These are phyloP conservation scores for Cytospora piceae DNA, from an alignment of 2,329 filamentous ascomycete genomes.

Conservation along the genomic window DNA sequence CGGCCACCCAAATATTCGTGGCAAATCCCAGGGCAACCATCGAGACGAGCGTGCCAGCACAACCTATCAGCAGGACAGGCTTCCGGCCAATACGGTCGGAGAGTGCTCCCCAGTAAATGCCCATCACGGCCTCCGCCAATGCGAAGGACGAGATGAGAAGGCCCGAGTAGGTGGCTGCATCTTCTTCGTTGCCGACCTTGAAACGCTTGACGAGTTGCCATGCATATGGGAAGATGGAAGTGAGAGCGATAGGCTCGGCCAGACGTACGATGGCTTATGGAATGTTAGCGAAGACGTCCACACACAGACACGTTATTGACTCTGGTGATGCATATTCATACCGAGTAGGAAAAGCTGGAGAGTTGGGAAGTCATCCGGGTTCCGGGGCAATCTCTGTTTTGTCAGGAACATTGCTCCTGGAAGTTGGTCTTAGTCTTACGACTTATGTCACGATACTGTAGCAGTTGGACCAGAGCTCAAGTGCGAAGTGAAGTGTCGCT, in stretches of 20 bases:
- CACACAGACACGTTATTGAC: neutral
- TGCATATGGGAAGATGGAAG: constrained; percentile 90
- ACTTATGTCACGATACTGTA: constrained; percentile 46
- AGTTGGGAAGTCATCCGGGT: constrained; percentile 77
- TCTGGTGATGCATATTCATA: constrained; percentile 48
- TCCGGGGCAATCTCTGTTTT: constrained; percentile 54
- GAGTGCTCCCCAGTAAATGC: constrained; percentile 84
- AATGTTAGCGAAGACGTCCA: neutral
- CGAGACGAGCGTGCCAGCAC: constrained; percentile 79
- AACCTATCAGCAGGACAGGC: constrained; percentile 78
- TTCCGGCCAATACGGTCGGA: constrained; percentile 85
- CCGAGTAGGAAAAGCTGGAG: constrained; percentile 83
- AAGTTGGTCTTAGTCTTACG: constrained; percentile 49
- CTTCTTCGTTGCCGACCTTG: constrained; percentile 68
- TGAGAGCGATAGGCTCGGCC: constrained; percentile 89
- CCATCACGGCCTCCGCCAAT: constrained; percentile 79
- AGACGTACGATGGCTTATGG: constrained; percentile 82
- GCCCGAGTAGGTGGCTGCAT: constrained; percentile 88
- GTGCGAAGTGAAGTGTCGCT: constrained; percentile 29
- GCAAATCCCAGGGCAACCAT: constrained; percentile 84
- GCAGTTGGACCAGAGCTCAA: constrained; percentile 31
- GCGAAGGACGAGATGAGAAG: constrained; percentile 86
- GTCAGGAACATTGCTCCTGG: constrained; percentile 56
- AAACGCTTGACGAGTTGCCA: constrained; percentile 82
- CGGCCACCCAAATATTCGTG: constrained; percentile 80